Evolutionary conservation across 2,329 filamentous ascomycete species (phyloP), one percentile per base, ranked within the genome.

Genomic region (Aspergillus sp.): DNA sequence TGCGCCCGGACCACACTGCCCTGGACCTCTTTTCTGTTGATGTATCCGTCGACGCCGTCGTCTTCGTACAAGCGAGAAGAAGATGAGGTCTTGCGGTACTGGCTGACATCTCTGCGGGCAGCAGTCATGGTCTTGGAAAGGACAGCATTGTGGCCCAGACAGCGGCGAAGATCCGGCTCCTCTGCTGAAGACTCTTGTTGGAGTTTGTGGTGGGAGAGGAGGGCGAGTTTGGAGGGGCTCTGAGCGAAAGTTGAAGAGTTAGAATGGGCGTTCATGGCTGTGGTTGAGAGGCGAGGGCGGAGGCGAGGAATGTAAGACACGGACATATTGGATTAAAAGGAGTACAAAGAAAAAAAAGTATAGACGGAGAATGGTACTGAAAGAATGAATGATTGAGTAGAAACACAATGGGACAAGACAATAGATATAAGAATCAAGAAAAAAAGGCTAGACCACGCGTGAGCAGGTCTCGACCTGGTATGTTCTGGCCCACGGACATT

Each of bases 121-220:
- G 37, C 37, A 19, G n/a, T 19, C 6, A 39, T 39, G 7, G 37
- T 39, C 15, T 20, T 39, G 10, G 37, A 39, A 12, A 39, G 37
- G 19, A 39, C 37, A 10, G 37, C 37, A 19, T 39, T 50, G 35
- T 60, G 58, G 41, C 52, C 55, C 5, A 59, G 37, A 23, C 58
- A 60, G n/a, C 56, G 56, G n/a, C 58, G 58, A 9, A 60, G 50
- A 43, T 60, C 52, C 4, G 58, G 58, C 20, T 51, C 53, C n/a
- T 49, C 45, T 2, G 48, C 42, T 2, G 51, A 38, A 5, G 46
- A 13, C 37, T 59, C 55, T 17, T 49, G 38, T 12, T 50, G 42
- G 3, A 60, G 55, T 20, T 58, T 56, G 19, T 51, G 41, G 19
- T 51, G 50, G 3, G 58, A 60, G 23, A 60, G 42, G 6, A 43